Evolutionary conservation across 139 green algal species (phyloP), one percentile per base, ranked within the genome.

Genomic region (Chlamydomonas sp.): DNA sequence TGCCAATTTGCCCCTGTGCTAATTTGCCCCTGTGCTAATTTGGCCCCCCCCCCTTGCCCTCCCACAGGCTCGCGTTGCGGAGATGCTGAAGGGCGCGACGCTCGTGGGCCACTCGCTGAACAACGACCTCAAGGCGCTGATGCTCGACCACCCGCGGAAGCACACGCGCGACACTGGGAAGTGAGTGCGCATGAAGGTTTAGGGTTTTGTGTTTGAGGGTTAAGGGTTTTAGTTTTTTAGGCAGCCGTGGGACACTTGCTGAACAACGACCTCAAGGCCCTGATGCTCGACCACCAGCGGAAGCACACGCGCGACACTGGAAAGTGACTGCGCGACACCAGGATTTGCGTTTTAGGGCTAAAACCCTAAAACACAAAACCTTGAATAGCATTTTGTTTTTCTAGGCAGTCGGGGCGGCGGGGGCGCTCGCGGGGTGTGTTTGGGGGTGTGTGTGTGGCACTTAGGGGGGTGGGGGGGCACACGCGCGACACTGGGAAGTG

Each of bases 171-270:
- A 97, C 76, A 91, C 87, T 1, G 59, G 71, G 31, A 77, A 72
- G 82, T 85, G 68, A 69, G 73, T 43, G 54, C n/a, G n/a, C n/a
- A n/a, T n/a, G n/a, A n/a, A n/a, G n/a, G n/a, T n/a, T n/a, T n/a
- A n/a, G n/a, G n/a, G n/a, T n/a, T n/a, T n/a, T n/a, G n/a, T n/a
- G n/a, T n/a, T n/a, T n/a, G n/a, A n/a, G n/a, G n/a, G n/a, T n/a
- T n/a, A n/a, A n/a, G n/a, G n/a, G n/a, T n/a, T n/a, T n/a, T n/a
- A n/a, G n/a, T n/a, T n/a, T n/a, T n/a, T n/a, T n/a, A n/a, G n/a
- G n/a, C 87, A 10, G 33, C 97, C 33, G 90, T 97, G 38, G 92
- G 92, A 16, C 92, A 97, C 58, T 70, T 86, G 33, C 61, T 97
- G 16, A 58, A 75, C 26, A 92, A 97, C 74, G 92, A 97, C 80